These are phyloP conservation scores for Cynanchum wilfordii DNA, from an alignment of 257 asterid species.

Conservation along the genomic window DNA sequence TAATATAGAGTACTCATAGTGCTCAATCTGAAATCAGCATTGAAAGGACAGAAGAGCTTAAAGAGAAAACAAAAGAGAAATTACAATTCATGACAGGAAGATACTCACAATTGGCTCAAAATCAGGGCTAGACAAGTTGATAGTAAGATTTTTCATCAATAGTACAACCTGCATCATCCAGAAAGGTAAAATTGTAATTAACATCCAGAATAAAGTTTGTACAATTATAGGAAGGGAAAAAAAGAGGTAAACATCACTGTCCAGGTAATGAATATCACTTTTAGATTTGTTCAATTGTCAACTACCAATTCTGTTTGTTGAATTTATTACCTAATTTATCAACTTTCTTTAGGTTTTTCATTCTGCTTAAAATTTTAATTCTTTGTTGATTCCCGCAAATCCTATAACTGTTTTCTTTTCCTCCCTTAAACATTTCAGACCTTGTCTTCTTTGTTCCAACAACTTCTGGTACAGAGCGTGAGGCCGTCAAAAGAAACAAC, in stretches of 20 bases:
- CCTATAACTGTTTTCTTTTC: not conserved
- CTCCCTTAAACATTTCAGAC: not conserved
- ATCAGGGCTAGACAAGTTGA: constrained; percentile 82
- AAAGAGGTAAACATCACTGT: not conserved
- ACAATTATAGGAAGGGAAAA: not conserved
- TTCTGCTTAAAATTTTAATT: not conserved
- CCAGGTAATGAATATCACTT: not conserved
- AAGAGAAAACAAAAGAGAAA: not conserved
- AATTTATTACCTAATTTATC: not conserved
- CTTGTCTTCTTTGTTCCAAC: not conserved
- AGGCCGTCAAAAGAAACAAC: not conserved
- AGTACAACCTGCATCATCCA: constrained; percentile 68
- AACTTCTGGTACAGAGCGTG: not conserved
- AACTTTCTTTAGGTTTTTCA: not conserved
- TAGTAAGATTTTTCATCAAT: constrained; percentile 80
- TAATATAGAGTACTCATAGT: not conserved
- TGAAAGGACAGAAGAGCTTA: not conserved
- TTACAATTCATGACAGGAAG: constrained; percentile 8
- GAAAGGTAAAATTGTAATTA: not conserved
- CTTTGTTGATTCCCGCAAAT: not conserved
- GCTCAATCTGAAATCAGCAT: not conserved
- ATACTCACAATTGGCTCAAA: constrained; percentile 76
- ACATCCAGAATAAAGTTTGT: not conserved
- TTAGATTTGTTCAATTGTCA: not conserved
- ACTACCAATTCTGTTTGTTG: not conserved